Evolutionary conservation across 805 yeast species (phyloP).

Genomic region (Nakazawaea sp.): DNA sequence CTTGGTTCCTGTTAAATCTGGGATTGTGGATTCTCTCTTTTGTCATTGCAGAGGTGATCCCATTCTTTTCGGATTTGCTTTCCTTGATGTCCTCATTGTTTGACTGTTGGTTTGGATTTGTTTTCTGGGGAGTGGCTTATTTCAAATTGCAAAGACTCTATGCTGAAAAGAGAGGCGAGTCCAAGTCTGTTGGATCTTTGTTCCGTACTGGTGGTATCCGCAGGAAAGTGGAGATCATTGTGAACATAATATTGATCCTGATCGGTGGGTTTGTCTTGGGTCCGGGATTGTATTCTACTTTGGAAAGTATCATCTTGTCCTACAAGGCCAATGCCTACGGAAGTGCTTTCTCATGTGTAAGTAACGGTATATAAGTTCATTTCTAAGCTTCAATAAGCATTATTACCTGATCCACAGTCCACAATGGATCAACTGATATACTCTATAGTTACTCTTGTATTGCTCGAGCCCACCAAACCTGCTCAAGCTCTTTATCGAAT

Average conservation of each 20-base stretch:
- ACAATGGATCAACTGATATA: too few relatives aligned
- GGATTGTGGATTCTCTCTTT: constrained; percentile 46
- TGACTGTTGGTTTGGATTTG: constrained; percentile 62
- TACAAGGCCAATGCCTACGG: constrained; percentile 44
- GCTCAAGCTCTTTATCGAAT: too few relatives aligned
- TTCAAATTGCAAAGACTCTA: constrained; percentile 31
- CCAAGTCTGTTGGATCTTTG: constrained; percentile 21
- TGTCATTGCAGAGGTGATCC: constrained; percentile 56
- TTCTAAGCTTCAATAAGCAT: too few relatives aligned
- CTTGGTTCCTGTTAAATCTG: constrained; percentile 39
- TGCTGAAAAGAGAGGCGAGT: constrained; percentile 7
- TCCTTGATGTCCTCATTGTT: constrained; percentile 55
- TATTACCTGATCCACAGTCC: too few relatives aligned
- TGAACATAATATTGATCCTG: constrained; percentile 30
- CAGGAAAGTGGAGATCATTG: constrained; percentile 30
- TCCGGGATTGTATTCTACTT: constrained; percentile 51
- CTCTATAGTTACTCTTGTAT: too few relatives aligned
- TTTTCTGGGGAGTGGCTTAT: constrained; percentile 57
- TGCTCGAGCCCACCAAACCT: too few relatives aligned
- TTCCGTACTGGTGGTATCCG: constrained; percentile 1
- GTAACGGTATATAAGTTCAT: background rate
- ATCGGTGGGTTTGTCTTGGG: constrained; percentile 51
- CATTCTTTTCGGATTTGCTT: constrained; percentile 53
- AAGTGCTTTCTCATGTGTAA: constrained; percentile 42
- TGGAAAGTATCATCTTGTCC: constrained; percentile 46